These are phyloP conservation scores for Cicer cuneatum DNA, from an alignment of 306 rosid genomes.

Conservation along the genomic window DNA sequence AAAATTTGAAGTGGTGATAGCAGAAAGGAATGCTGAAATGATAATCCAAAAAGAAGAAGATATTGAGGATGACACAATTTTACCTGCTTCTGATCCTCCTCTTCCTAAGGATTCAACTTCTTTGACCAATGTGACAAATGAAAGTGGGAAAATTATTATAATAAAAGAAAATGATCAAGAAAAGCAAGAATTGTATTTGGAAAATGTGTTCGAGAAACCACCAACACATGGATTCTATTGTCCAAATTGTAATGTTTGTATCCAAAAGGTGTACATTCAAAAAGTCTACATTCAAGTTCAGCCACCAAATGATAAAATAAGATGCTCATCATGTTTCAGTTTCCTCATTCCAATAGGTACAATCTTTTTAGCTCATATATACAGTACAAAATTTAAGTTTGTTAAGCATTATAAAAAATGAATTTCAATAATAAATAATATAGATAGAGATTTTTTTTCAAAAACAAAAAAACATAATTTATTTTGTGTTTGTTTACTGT, in stretches of 20 bases:
- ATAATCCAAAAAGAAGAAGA: conserved; percentile 25
- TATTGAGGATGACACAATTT: conserved; percentile 2
- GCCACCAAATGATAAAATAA: conserved; percentile 36
- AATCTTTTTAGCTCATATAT: too few species aligned
- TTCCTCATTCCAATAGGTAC: conserved; percentile 68
- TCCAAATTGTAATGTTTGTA: conserved; percentile 75
- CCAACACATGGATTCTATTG: conserved; percentile 70
- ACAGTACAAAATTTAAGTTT: too few species aligned
- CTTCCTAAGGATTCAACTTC: conserved; percentile 35
- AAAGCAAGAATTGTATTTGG: conserved; percentile 58
- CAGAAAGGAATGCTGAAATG: conserved; percentile 16
- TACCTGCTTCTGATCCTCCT: conserved; percentile 41
- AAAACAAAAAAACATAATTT: too few species aligned
- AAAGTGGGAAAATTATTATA: conserved; percentile 32
- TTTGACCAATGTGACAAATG: conserved; percentile 32
- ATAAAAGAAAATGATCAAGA: conserved; percentile 39
- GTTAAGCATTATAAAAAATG: too few species aligned
- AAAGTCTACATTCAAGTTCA: conserved; percentile 18
- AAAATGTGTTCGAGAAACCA: conserved; percentile 57
- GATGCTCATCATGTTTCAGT: conserved; percentile 73
- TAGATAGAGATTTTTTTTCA: too few species aligned
- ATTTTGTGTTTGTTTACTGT: too few species aligned
- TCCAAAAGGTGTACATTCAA: conserved; percentile 67
- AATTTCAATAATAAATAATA: too few species aligned
- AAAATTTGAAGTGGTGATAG: neutral